These are phyloP conservation scores for Colletotrichum eremochloae DNA, from an alignment of 2,329 filamentous ascomycete species.

Conservation along the genomic window DNA sequence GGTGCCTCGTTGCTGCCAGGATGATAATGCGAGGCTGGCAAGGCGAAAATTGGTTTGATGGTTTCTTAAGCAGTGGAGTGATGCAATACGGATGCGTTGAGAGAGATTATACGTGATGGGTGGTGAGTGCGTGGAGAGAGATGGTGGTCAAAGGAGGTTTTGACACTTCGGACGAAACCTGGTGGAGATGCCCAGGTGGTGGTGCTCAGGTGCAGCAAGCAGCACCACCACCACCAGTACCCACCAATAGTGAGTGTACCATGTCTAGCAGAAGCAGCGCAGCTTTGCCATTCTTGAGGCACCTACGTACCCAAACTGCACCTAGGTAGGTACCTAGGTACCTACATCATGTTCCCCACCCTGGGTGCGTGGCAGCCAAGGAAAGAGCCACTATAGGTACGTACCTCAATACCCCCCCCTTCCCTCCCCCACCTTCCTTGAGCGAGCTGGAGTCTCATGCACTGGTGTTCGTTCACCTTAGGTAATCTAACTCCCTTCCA, in stretches of 20 bases:
- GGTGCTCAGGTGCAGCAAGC: neutral
- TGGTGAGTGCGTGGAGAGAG: conserved; percentile 29
- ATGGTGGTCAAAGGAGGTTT: conserved; percentile 42
- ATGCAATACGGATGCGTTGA: conserved; percentile 31
- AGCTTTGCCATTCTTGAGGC: no score
- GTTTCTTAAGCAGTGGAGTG: neutral
- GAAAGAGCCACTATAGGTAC: conserved; percentile 8
- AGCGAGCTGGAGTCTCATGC: neutral
- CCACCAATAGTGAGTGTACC: no score
- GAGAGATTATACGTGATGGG: conserved; percentile 32
- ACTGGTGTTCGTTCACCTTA: neutral
- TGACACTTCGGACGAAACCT: conserved; percentile 41
- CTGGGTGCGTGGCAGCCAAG: conserved; percentile 20
- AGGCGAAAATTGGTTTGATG: conserved; percentile 13
- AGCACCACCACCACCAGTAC: neutral
- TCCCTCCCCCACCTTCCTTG: neutral
- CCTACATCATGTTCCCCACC: neutral
- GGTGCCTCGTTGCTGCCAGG: conserved; percentile 15
- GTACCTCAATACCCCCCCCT: conserved; percentile 10
- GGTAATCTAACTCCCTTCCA: neutral
- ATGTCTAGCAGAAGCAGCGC: neutral
- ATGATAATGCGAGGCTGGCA: conserved; percentile 13
- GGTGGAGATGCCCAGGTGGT: conserved; percentile 34
- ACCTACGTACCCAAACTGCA: no score
- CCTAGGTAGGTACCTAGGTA: no score